These are phyloP conservation scores for Lachnellula subtilissima DNA, from an alignment of 2,329 filamentous ascomycete genomes.

Conservation along the genomic window DNA sequence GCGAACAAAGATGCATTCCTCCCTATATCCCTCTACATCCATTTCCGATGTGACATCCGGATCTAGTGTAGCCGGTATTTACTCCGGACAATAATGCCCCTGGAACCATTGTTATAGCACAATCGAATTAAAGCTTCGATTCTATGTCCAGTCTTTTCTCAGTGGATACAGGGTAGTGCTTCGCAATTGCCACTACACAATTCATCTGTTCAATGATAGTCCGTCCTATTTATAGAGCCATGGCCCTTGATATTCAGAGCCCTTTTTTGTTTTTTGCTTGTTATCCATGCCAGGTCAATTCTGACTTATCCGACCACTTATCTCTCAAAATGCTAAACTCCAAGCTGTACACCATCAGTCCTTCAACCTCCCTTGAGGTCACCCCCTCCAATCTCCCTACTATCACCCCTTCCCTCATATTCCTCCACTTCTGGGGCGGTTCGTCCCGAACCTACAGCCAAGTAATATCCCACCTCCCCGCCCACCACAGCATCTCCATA, in stretches of 20 bases:
- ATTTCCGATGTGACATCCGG: not conserved
- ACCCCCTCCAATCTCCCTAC: not conserved
- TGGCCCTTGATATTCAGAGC: no score
- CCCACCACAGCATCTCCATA: conserved; percentile 24
- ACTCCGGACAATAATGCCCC: not conserved
- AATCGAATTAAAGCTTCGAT: no score
- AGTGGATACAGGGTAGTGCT: no score
- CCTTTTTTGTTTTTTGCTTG: no score
- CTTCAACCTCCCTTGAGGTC: conserved; percentile 5
- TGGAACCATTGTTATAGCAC: not conserved
- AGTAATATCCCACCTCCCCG: conserved; percentile 15
- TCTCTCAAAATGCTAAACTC: not conserved
- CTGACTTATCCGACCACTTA: not conserved
- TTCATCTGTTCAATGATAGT: no score
- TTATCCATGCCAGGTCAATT: not conserved
- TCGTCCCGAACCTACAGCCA: conserved; percentile 31
- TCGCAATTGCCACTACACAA: no score
- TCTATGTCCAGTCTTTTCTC: not conserved
- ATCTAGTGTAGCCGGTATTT: not conserved
- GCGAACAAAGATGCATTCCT: no score
- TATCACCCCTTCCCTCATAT: conserved; percentile 20
- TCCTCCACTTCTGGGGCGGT: conserved; percentile 38
- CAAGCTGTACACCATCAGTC: not conserved
- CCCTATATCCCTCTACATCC: not conserved
- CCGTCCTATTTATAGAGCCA: no score